A percentile compares a stretch with the other conserved stretches of the same genome.
phyloP scores from a whole-genome alignment of 2,329 filamentous ascomycete species.

The Hypoxylon rubiginosum region DNA sequence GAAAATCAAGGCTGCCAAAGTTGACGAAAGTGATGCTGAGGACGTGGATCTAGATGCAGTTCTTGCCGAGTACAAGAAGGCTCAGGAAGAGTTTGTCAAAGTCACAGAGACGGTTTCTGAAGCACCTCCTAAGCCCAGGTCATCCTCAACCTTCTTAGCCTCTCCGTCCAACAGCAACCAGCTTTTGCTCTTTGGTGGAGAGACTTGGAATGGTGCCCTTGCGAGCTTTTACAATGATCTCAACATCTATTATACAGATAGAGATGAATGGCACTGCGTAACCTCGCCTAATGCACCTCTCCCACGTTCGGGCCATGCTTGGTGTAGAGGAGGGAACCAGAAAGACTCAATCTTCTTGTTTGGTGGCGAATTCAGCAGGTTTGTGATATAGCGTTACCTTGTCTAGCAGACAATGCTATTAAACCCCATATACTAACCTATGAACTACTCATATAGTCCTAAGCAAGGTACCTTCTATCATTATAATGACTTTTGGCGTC shows the following conservation, averaged over 20 bases:
- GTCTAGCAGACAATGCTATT: not conserved
- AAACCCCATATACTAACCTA: conserved; percentile 9
- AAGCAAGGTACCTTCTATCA: conserved; percentile 99
- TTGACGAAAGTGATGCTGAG: conserved; percentile 87
- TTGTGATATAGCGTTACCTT: conserved; percentile 32
- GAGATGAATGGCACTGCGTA: conserved; percentile 90
- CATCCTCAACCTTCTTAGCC: conserved; percentile 85
- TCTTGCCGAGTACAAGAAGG: conserved; percentile 90
- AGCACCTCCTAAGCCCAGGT: conserved; percentile 80
- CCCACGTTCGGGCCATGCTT: conserved; percentile 92
- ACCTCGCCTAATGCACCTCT: conserved; percentile 93
- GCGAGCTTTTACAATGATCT: conserved; percentile 79
- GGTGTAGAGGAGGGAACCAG: conserved; percentile 88
- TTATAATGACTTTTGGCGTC: conserved; percentile 97
- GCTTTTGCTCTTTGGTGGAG: conserved; percentile 91
- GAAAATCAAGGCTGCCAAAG: conserved; percentile 77
- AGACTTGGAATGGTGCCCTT: conserved; percentile 93
- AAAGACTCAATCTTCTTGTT: conserved; percentile 90
- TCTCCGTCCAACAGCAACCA: conserved; percentile 90
- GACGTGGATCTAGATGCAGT: conserved; percentile 95
- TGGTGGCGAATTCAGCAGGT: conserved; percentile 92
- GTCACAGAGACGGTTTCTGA: conserved; percentile 84
- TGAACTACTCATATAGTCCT: conserved; percentile 60
- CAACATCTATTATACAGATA: conserved; percentile 80
- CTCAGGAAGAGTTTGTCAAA: conserved; percentile 94